Conservation (phyloP, 768 basidiomycete genomes). For the Pleurotus tuber-regium region DNA sequence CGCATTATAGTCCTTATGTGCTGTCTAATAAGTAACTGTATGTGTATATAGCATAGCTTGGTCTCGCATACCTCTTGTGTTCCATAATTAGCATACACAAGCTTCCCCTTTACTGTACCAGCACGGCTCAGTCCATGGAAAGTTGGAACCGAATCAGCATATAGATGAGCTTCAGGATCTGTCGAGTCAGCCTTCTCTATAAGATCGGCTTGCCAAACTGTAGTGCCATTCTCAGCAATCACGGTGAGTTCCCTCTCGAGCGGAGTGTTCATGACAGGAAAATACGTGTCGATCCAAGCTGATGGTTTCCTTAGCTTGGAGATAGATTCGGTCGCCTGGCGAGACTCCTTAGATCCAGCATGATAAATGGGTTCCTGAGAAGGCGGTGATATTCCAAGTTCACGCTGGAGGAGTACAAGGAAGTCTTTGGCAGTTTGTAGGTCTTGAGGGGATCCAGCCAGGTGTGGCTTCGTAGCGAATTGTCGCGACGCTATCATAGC, state of each 20-base stretch:
- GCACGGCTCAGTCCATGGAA: constrained; percentile 71
- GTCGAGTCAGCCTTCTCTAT: constrained; percentile 64
- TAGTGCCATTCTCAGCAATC: constrained; percentile 45
- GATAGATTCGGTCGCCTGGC: constrained; percentile 49
- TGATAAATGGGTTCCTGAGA: constrained; percentile 43
- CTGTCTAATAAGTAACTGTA: not conserved
- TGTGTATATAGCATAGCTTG: not conserved
- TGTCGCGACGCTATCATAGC: constrained; percentile 49
- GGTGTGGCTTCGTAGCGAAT: constrained; percentile 54
- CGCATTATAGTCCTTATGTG: constrained; percentile 52
- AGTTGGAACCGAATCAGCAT: constrained; percentile 53
- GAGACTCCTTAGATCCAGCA: constrained; percentile 56
- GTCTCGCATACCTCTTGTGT: constrained; percentile 18
- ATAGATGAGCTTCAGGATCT: constrained; percentile 60
- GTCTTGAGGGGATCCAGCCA: constrained; percentile 59
- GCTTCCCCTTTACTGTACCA: constrained; percentile 63
- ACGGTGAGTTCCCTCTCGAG: constrained; percentile 55
- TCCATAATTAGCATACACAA: constrained; percentile 67
- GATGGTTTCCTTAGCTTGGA: constrained; percentile 34
- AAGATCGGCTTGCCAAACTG: constrained; percentile 59
- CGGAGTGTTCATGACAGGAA: constrained; percentile 71
- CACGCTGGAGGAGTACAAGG: constrained; percentile 47
- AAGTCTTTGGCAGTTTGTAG: constrained; percentile 55
- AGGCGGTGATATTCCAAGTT: constrained; percentile 39
- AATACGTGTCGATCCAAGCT: constrained; percentile 73